Base-by-base conservation (phyloP, 441 rosid species). In the Geranium incanum region DNA sequence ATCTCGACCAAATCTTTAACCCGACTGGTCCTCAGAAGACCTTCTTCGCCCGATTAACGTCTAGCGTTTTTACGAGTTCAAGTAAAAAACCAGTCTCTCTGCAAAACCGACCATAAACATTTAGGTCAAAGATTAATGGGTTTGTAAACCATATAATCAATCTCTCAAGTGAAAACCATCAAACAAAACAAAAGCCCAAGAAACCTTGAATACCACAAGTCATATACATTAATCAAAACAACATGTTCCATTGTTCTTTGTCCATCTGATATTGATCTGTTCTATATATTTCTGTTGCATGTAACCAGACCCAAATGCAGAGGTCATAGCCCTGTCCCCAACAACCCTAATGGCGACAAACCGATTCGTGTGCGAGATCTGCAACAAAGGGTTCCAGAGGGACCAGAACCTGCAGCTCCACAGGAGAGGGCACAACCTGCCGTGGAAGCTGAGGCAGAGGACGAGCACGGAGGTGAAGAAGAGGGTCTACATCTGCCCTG, bases 321-420 rank as follows among this genome's bases (percentile, higher is more conserved):
- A 84, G 59, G 88, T 82, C 5, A 38, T 82, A 16, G 86, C 88
- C 65, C 67, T 84, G 45, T 82, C 88, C 0, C 86, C 88, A 4
- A 84, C 80, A 3, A 82, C 86, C 0, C 82, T 82, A 9, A 82
- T 82, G 88, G 88, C 86, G 1, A 84, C 83, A 3, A 84, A 84
- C 71, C 80, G 88, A 3, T 84, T 82, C 50, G 85, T 84, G 71
- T 82, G 87, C 68, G 85, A 84, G 76, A 77, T 76, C 74, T 84
- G 82, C 82, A 84, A 67, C 79, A 76, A 76, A 69, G 79, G 79
- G 8, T 76, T 76, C 68, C 79, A 76, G 11, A 77, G 79, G 18
- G 79, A 77, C 74, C 79, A 77, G 38, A 77, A 77, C 74, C 74
- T 77, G 52, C 79, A 77, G 55, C 76, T 77, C 5, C 79, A 77